Percentiles rank a stretch among this genome's conserved stretches.
These are phyloP conservation scores for Alternaria ethzedia DNA, from an alignment of 2,329 filamentous ascomycete species.

Conservation along the genomic window DNA sequence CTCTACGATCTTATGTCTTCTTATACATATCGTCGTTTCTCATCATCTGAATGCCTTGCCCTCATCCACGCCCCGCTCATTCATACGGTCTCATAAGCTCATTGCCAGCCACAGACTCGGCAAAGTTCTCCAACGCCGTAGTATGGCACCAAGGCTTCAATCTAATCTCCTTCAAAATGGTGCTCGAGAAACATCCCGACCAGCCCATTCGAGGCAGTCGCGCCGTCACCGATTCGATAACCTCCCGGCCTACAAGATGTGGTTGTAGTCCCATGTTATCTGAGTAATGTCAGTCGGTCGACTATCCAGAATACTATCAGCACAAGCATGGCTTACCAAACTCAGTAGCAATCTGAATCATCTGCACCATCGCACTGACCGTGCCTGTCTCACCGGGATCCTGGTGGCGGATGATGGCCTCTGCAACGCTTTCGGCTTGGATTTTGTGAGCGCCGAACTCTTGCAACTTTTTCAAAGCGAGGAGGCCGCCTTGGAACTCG, in stretches of 20 bases:
- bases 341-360: constrained; percentile 1
- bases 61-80: neutral
- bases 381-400: constrained; percentile 2
- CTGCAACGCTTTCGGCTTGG: constrained; percentile 4
- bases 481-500: constrained; percentile 3
- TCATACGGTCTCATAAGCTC: constrained; percentile 1
- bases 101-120: neutral
- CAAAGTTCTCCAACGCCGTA: neutral
- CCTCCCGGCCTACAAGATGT: neutral
- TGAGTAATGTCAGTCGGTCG: neutral
- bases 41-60: neutral
- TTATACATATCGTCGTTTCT: neutral
- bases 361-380: neutral
- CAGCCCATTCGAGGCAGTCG: neutral
- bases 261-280: constrained; percentile 7
- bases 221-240: neutral
- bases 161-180: neutral
- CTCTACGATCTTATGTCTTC: neutral
- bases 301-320: too few relatives aligned
- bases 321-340: constrained; percentile 3
- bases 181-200: neutral
- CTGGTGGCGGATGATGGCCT: constrained; percentile 4
- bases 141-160: constrained; percentile 2
- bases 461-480: neutral
- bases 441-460: neutral